Base-by-base conservation (phyloP, 1,139 yeast genomes). In the Debaryomycetaceae sp. region DNA sequence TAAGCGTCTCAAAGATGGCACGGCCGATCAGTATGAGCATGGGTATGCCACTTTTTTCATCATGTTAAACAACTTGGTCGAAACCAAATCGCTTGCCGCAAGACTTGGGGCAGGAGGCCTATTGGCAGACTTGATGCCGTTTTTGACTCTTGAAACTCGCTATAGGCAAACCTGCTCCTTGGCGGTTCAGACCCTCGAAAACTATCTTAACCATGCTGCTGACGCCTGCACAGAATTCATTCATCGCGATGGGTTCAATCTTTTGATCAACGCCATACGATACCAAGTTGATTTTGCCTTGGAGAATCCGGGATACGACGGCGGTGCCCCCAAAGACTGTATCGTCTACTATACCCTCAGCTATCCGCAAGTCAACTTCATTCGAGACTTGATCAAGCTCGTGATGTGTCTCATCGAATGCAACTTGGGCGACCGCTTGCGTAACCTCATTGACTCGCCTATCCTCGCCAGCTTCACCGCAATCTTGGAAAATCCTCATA, bases 381-480 rank as follows among this genome's bases (percentile, higher is more conserved):
- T 78, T 18, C 57, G 71, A 32, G 65, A 70, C 28, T 47, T 72
- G 33, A 53, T 85, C 45, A 79, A 75, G 36, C 65, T 86, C 25
- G 75, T 78, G 1, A 57, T 75, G 13, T 71, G 76, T 36, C 58
- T 86, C 28, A 65, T 87, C 26, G 75, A 73, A 34, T 68, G 77
- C 22, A 85, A 83, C 32, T 70, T 81, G 13, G 93, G 94, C 20
- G 96, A 86, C 48, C 66, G 93, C 33, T 69, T 85, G 39, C 72
- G 95, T 45, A 85, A 83, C 38, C 55, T 87, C 31, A 81, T 85
- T 44, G 97, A 87, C 46, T 82, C 96, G 0, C 77, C 90, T 1
- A 59, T 87, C 26, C 55, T 87, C 23, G 52, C 55, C 23, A 67
- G 81, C 21, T 59, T 86, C 38, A 77, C 73, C 37, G 62, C 58